Conservation (phyloP, 2,329 filamentous ascomycete species). For the Diaporthe amygdali region DNA sequence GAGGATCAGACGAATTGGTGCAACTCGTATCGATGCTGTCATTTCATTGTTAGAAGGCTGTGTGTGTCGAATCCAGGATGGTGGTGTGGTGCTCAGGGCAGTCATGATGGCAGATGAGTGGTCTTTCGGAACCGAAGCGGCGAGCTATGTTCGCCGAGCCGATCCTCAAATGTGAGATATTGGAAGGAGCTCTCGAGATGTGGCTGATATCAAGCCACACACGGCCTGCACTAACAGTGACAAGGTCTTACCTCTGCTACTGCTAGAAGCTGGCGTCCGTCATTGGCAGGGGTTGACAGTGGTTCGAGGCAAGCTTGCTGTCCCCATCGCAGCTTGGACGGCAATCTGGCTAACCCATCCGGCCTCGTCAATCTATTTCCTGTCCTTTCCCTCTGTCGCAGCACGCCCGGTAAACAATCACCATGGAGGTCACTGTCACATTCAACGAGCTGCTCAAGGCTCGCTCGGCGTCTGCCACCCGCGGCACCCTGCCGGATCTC, state of each 20-base stretch:
- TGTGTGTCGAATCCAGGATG: background rate
- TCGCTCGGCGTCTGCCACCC: conserved; percentile 58
- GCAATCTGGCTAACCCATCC: background rate
- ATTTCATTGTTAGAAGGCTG: background rate
- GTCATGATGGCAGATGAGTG: background rate
- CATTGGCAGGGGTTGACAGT: background rate
- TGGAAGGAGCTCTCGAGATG: too few relatives aligned
- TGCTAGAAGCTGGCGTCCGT: background rate
- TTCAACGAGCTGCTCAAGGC: conserved; percentile 73
- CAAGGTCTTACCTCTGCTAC: background rate
- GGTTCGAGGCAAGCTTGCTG: background rate
- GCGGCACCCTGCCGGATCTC: conserved; percentile 43
- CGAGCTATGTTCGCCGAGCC: background rate
- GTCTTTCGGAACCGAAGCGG: background rate
- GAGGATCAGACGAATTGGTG: conserved; percentile 4
- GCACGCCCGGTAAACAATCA: background rate
- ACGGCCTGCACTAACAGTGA: background rate
- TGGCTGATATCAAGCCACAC: background rate
- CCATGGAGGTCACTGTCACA: conserved; percentile 68
- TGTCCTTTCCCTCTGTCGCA: background rate
- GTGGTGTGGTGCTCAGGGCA: background rate
- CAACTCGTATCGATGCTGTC: conserved; percentile 2
- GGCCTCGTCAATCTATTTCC: background rate
- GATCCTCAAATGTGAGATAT: background rate
- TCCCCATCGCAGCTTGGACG: background rate